Base-by-base conservation (phyloP, 1,284 basidiomycete species). In the Mycosarcoma maydis region DNA sequence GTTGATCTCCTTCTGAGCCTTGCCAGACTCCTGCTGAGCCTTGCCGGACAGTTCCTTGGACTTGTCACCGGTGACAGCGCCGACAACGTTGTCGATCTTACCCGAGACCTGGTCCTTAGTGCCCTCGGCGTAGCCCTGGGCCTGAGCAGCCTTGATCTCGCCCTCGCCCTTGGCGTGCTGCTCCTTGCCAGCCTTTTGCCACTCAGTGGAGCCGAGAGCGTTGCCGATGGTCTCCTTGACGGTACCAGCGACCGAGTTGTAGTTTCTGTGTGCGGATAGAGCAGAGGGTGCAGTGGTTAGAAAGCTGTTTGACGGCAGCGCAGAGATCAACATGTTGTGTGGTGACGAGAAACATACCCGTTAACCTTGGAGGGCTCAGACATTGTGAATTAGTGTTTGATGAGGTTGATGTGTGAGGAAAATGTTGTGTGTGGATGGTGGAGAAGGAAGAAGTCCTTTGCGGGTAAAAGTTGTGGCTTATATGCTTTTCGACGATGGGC, bases 91-190 rank as follows among this genome's bases (percentile, higher is more conserved):
- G 64, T 76, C 72, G 38, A 69, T 26, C 73, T 77, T 75, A 48
- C 76, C 76, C n/a, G 60, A 62, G 24, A 77, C 62, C 66, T 73
- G 73, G 67, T 77, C 71, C 44, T 61, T 62, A 51, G 66, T 47
- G 29, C 76, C 76, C 67, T 77, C 76, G 43, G 73, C 72, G 66
- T 77, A 76, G 22, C 48, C 66, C 69, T 76, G 70, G 45, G 75
- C 62, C 53, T 72, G 43, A 37, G 75, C 75, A 37, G 75, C 72
- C 69, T 75, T 76, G 51, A 58, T 50, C 67, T 76, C 75, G 26
- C 53, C 37, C 58, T 75, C 75, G 38, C 75, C 75, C 69, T 75
- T 41, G 42, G 75, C 73, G 61, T 75, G 75, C 54, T 66, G 58
- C 72, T 77, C 59, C 71, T 76, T 74, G 39, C 76, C 76, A 52